Base-by-base conservation (phyloP, 2,329 filamentous ascomycete genomes). In the Colletotrichum salicis region DNA sequence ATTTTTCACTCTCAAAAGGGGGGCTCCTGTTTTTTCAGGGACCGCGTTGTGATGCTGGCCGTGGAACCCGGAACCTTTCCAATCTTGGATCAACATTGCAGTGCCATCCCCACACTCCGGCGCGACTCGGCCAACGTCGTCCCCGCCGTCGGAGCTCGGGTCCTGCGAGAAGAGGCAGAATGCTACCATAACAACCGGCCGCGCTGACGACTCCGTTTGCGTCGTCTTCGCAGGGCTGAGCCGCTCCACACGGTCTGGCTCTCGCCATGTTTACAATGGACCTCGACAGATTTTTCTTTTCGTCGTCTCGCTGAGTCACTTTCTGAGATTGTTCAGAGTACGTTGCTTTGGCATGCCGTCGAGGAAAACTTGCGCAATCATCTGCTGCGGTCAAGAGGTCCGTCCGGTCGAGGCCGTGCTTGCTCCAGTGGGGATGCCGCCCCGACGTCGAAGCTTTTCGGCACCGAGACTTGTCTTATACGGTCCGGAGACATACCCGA, bases 201-300 rank as follows among this genome's bases (percentile, higher is more conserved):
- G 22, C 41, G 59, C 70, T 60, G 70, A 71, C 65, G 70, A 71
- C 45, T 52, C 45, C 37, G 27, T 45, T 64, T 64, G 69, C 69
- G 59, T 71, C 69, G 69, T 55, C 37, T 33, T 61, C 48, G 48
- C 69, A 71, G 59, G 59, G 69, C 69, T 69, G 65, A 71, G 69
- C 29, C 55, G 65, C 27, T 67, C 33, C 56, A 24, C 24, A 41
- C 29, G 59, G 41, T 52, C 41, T 62, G 29, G 35, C 57, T 31
- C 24, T 48, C 35, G 15, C 57, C 10, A 31, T 48, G 37, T 10
- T 48, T 37, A 8, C 15, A 11, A 10, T 12, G 45, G 59, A 61
- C 19, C 48, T n/a, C n/a, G 56, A 19, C 33, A 19, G 15, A 13
- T 35, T 27, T 24, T 54, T 61, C 8, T 33, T 15, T 52, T 45